Base-by-base conservation (phyloP, 2,329 filamentous ascomycete genomes). In the Aspergillus neoniger region DNA sequence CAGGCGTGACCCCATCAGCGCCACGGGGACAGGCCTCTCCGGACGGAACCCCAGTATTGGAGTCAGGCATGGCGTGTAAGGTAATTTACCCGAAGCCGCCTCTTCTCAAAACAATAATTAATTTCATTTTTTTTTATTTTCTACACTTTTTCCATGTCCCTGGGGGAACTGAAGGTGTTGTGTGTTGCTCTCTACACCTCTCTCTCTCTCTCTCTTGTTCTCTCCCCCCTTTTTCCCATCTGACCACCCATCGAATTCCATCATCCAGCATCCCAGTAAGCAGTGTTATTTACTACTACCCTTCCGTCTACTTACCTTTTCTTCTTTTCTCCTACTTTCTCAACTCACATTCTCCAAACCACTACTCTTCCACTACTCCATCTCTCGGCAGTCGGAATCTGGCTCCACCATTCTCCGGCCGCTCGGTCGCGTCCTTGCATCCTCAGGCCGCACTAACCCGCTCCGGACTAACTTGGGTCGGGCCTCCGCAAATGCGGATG, bases 321-420 rank as follows among this genome's bases (percentile, higher is more conserved):
- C 12, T 21, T 36, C 12, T 21, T 36, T 49, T 49, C 56, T 44
- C 25, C 25, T 50, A 28, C 41, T 41, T 53, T 17, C 23, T 36
- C 28, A 30, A 30, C 28, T 14, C 32, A 36, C 12, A 36, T 36
- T 36, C 32, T 12, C 32, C 32, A 36, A 36, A 2, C 47, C n/a
- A n/a, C 23, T 41, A 58, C 28, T 32, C 7, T 30, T 36, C 38
- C 14, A 41, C 38, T 43, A 43, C 39, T 50, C 17, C 19, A 17
- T 39, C 39, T 64, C 59, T 67, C 65, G 65, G 65, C 63, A 64
- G 61, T 67, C 65, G 65, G 65, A 67, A 65, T 55, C 57, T 58
- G 55, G 48, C 61, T 63, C 59, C 65, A 62, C 64, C 48, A 44
- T 53, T 57, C 61, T 65, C 63, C 61, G 61, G 54, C 61, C 55